Base-by-base conservation (phyloP, 2,329 filamentous ascomycete species). In the Venturia effusa region DNA sequence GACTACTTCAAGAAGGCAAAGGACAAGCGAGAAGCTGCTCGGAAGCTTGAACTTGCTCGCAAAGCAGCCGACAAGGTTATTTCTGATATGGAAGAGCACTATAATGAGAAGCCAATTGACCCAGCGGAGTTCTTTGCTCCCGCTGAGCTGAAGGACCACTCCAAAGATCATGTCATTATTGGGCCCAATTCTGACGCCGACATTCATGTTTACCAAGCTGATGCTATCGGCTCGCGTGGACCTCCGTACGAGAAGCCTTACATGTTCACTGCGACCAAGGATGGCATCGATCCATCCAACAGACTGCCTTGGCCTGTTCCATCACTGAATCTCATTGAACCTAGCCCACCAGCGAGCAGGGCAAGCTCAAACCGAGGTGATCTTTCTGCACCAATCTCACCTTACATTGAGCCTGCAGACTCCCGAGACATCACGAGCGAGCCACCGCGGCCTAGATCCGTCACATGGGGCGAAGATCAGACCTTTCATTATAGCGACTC, bases 281-380 rank as follows among this genome's bases (percentile, higher is more conserved):
- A 80, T 64, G 75, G 76, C 22, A 17, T 66, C 67, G n/a, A 64
- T 66, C 13, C 63, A 60, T 43, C 63, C 22, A 27, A 32, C 8
- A 41, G 34, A 45, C 66, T 68, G 22, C 76, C 76, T 19, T 81
- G 76, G 73, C 71, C 74, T 22, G 79, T 85, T 24, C 83, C 83
- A 13, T 72, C 69, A n/a, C 74, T 86, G 19, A 83, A 81, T 54
- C 73, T 85, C 30, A 83, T 84, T 62, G 78, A 81, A 59, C 81
- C 84, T 2, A 86, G 83, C 7, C 84, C 84, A 24, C 80, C 81
- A 11, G 78, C 76, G 24, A 83, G 81, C 65, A 68, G 73, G 64
- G 76, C 74, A 30, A 34, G 24, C 30, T 71, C 70, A 1, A 73
- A 72, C 34, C 71, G 73, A 22, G 73, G 72, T 39, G 74, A 72